Percentiles rank a stretch among this genome's conserved stretches.
Evolutionary conservation across 108 stramenopile genomes (phyloP).

Genomic region (Cyclotella baltica): DNA sequence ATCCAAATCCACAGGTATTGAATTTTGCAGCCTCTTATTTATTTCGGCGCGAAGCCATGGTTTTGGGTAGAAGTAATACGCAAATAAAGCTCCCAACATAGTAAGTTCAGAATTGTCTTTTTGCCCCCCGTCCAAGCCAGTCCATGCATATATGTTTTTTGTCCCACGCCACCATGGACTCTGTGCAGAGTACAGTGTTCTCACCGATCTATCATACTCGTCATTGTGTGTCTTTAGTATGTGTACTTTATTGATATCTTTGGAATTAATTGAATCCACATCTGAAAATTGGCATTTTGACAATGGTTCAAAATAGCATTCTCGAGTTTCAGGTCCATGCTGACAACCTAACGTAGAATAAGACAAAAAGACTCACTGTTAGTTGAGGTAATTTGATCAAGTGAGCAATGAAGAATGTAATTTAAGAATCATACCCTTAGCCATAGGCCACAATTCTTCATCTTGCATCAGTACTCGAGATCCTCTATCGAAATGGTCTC

Average conservation of each 20-base stretch:
- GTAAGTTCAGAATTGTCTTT: constrained; percentile 9
- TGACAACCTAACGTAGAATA: constrained; percentile 27
- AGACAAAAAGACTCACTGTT: not conserved
- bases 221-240: constrained; percentile 9
- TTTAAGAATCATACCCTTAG: constrained; percentile 9
- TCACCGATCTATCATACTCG: constrained; percentile 33
- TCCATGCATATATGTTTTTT: constrained; percentile 17
- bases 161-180: constrained; percentile 8
- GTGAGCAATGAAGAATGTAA: not conserved
- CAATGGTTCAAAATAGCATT: constrained; percentile 44
- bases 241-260: not conserved
- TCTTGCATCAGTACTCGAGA: constrained; percentile 28
- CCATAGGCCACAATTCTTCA: constrained; percentile 47
- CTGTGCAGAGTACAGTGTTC: constrained; percentile 31
- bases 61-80: constrained; percentile 35
- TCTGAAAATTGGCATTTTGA: constrained; percentile 36
- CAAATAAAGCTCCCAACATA: constrained; percentile 32
- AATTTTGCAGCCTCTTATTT: constrained; percentile 20
- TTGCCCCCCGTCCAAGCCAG: constrained; percentile 19
- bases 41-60: constrained; percentile 35
- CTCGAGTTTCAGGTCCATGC: constrained; percentile 43
- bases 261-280: constrained; percentile 26
- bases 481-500: constrained; percentile 25
- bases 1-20: constrained; percentile 34
- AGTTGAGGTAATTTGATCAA: not conserved